phyloP scores from a whole-genome alignment of 2,329 filamentous ascomycete genomes.

The Colletotrichum sp. region DNA sequence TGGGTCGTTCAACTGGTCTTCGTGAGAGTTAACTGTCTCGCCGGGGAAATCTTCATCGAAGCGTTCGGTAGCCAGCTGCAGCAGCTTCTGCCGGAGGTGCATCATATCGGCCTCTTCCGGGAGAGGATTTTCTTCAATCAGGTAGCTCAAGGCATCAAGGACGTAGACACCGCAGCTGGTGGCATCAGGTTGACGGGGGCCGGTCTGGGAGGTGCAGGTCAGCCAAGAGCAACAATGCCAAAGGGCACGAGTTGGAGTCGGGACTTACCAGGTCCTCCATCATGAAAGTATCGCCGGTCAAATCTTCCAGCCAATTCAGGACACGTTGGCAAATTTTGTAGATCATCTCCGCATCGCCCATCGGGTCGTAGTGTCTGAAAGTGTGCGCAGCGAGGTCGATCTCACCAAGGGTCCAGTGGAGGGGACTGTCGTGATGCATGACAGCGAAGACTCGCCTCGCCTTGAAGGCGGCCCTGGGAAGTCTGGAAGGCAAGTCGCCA shows the following conservation, averaged over 20 bases:
- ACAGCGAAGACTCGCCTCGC: slow-evolving; percentile 27
- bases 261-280: not conserved
- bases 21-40: not conserved
- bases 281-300: not conserved
- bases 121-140: not conserved
- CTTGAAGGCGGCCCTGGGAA: slow-evolving; percentile 43
- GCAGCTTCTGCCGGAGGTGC: not conserved
- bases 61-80: not conserved
- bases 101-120: not conserved
- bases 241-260: not conserved
- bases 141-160: not conserved
- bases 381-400: not conserved
- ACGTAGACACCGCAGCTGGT: not conserved
- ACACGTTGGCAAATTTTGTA: not conserved
- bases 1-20: not conserved
- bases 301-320: not conserved
- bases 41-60: not conserved
- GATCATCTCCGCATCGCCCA: not conserved
- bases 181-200: not conserved
- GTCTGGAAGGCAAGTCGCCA: slow-evolving; percentile 45
- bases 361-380: not conserved
- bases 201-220: not conserved
- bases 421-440: not conserved
- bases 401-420: not conserved
- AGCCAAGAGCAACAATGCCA: not conserved